A percentile compares a stretch with the other conserved stretches of the same genome.
These are phyloP conservation scores for Pythium coloratum DNA, from an alignment of 352 stramenopile genomes.

Conservation along the genomic window DNA sequence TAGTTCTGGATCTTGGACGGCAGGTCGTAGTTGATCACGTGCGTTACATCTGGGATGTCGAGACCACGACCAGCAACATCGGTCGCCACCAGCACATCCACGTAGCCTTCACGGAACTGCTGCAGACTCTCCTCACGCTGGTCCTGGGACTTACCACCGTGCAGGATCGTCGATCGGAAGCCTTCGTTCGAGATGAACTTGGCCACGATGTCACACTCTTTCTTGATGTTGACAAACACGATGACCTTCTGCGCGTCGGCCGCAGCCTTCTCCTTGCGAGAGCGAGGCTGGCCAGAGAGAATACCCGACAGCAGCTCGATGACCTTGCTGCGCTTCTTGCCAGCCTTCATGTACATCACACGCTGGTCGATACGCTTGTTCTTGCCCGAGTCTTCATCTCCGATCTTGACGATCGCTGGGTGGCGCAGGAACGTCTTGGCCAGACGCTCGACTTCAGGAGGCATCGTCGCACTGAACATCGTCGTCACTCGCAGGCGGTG, in stretches of 20 bases:
- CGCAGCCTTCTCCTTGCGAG: conserved; percentile 64
- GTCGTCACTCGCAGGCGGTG: conserved; percentile 87
- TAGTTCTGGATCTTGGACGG: conserved; percentile 98
- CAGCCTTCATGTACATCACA: conserved; percentile 91
- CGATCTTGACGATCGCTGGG: conserved; percentile 97
- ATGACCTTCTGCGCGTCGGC: conserved; percentile 94
- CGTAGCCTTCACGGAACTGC: conserved; percentile 88
- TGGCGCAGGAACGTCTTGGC: conserved; percentile 96
- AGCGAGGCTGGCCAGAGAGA: conserved; percentile 60
- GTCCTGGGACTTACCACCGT: conserved; percentile 97
- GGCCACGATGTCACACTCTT: conserved; percentile 95
- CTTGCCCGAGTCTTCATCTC: conserved; percentile 96
- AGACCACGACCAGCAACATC: conserved; percentile 95
- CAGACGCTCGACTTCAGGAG: conserved; percentile 95
- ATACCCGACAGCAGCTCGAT: conserved; percentile 88
- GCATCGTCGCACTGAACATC: conserved; percentile 99
- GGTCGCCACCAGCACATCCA: conserved; percentile 92
- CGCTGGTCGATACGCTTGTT: conserved; percentile 98
- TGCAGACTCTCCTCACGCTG: conserved; percentile 92
- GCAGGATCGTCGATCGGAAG: conserved; percentile 93
- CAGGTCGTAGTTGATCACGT: conserved; percentile 99
- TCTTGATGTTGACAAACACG: conserved; percentile 99
- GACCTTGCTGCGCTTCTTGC: conserved; percentile 91
- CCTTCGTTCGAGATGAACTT: conserved; percentile 91
- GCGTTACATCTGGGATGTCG: conserved; percentile 98